Base-by-base conservation (phyloP, 1,284 basidiomycete genomes). In the Cryptococcus jaspeensis region DNA sequence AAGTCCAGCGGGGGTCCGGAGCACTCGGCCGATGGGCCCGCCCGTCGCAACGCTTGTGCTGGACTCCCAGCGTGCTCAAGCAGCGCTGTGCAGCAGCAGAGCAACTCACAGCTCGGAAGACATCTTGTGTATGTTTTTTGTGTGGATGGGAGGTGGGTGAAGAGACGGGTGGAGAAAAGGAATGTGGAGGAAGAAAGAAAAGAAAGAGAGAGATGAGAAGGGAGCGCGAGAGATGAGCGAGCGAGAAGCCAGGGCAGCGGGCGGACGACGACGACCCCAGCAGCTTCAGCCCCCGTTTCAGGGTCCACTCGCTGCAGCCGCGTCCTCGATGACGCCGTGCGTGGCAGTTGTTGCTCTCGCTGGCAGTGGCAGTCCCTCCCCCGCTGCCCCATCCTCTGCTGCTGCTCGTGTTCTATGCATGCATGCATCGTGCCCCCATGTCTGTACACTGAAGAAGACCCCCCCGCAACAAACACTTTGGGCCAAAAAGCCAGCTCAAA, bases 51-150 rank as follows among this genome's bases (percentile, higher is more conserved):
- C 46, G 11, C 45, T 22, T 37, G 15, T 8, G 49, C 13, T 28
- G 52, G 43, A 37, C 44, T 51, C n/a, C 37, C 20, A 25, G 37
- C 8, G 15, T 42, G 37, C 9, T 16, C 15, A 32, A 5, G 28
- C 28, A 32, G 28, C n/a, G 8, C 15, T 13, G 40, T 22, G 18
- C 32, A 11, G 39, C 15, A 42, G 20, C 3, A 18, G 35, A 22
- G 18, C 18, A 3, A 64, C 67, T 64, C 51, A 69, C 67, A 67
- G 65, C 25, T 69, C 55, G 43, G 62, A 61, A 64, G 70, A 68
- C 70, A 72, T 72, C 52, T 66, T 67, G 46, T 32, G 35, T 54
- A 41, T 54, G 51, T 50, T 59, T 54, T 52, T 53, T 53, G 40
- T 5, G 20, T 41, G 20, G 12, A 13, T 43, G 15, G 12, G 41